phyloP scores from a whole-genome alignment of 2,329 filamentous ascomycete species.

The Ambrosiella cleistominuta region DNA sequence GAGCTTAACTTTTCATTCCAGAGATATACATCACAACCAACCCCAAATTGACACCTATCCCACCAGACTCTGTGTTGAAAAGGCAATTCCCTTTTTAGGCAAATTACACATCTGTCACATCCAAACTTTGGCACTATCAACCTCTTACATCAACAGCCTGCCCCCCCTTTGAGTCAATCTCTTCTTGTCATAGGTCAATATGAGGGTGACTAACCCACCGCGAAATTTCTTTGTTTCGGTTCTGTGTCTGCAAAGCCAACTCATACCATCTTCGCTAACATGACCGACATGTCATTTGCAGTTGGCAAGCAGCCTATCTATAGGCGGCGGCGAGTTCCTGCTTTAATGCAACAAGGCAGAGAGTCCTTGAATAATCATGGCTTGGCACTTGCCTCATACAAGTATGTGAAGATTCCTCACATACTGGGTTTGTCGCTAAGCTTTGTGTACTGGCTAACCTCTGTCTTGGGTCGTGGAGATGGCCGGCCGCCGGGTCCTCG shows the following conservation, averaged over 20 bases:
- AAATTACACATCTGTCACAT: not conserved
- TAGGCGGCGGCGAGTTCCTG: too few relatives aligned
- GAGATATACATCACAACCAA: not conserved
- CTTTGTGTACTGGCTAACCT: not conserved
- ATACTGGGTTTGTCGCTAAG: not conserved
- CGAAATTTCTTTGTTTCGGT: not conserved
- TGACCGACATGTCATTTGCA: too few relatives aligned
- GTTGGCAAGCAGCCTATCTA: too few relatives aligned
- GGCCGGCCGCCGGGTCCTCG: too few relatives aligned
- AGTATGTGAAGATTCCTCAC: not conserved
- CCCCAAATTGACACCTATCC: not conserved
- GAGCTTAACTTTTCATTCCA: not conserved
- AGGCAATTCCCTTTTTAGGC: not conserved
- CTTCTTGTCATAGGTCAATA: not conserved
- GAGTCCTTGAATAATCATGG: too few relatives aligned
- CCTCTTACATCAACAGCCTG: not conserved
- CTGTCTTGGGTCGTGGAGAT: not conserved
- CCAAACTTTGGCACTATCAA: not conserved
- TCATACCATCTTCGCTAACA: not conserved
- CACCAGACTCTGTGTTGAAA: not conserved
- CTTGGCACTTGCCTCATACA: not conserved
- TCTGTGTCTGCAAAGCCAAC: not conserved
- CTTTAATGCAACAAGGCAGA: too few relatives aligned
- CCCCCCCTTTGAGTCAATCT: not conserved
- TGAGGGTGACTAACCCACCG: not conserved